These are phyloP conservation scores for Epichloe sylvatica DNA, from an alignment of 2,329 filamentous ascomycete genomes.

Conservation along the genomic window DNA sequence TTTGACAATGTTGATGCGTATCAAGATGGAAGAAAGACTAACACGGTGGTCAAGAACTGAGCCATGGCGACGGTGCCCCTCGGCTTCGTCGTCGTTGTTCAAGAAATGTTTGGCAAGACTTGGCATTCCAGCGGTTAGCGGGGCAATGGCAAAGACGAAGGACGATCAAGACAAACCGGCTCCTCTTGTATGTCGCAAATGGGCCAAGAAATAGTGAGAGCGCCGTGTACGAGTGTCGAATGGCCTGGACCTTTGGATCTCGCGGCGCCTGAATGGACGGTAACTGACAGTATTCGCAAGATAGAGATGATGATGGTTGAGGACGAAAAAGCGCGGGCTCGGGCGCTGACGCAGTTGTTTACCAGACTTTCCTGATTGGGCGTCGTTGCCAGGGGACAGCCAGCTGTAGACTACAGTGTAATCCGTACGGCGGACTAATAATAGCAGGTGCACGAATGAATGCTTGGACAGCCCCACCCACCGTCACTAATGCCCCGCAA, in stretches of 20 bases:
- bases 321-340: not conserved
- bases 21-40: slow-evolving; percentile 14
- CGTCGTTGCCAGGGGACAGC: slow-evolving; percentile 4
- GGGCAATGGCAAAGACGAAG: slow-evolving; percentile 18
- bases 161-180: not conserved
- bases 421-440: too few species aligned
- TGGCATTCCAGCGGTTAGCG: slow-evolving; percentile 29
- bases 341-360: slow-evolving; percentile 6
- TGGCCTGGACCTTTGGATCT: not conserved
- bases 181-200: not conserved
- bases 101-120: slow-evolving; percentile 6
- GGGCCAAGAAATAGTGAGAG: too few species aligned
- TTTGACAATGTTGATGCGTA: slow-evolving; percentile 7
- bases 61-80: slow-evolving; percentile 19
- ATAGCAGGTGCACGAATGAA: not conserved
- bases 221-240: not conserved
- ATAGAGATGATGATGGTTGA: not conserved
- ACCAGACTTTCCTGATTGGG: slow-evolving; percentile 7
- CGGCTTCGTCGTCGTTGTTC: slow-evolving; percentile 1
- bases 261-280: not conserved
- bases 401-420: not conserved
- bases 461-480: not conserved
- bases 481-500: too few species aligned
- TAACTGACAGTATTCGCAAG: not conserved
- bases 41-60: slow-evolving; percentile 31